Conservation (phyloP, 768 basidiomycete genomes). For the Collybia nuda region DNA sequence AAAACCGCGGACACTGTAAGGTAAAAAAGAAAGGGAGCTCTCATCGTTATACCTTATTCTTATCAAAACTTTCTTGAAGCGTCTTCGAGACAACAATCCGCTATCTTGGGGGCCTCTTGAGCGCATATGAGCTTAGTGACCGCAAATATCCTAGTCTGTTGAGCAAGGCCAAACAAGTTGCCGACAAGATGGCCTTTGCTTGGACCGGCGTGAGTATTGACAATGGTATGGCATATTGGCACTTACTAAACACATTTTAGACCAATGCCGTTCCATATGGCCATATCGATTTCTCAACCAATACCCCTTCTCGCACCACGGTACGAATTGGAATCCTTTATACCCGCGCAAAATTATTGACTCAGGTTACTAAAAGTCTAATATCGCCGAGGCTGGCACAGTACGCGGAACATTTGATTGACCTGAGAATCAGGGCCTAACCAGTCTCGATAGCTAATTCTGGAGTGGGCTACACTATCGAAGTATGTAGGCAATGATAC, state of each 20-base stretch:
- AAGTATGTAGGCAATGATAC: slow-evolving; percentile 60
- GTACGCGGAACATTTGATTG: slow-evolving; percentile 19
- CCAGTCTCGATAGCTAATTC: slow-evolving; percentile 38
- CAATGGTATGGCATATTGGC: neutral
- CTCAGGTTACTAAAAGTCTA: slow-evolving; percentile 30
- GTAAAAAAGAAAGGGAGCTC: slow-evolving; percentile 19
- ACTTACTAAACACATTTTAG: slow-evolving; percentile 14
- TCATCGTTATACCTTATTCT: neutral
- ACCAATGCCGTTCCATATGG: slow-evolving; percentile 39
- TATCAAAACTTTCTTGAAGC: slow-evolving; percentile 24
- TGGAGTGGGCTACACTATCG: slow-evolving; percentile 59
- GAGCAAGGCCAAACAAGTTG: slow-evolving; percentile 59
- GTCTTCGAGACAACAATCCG: slow-evolving; percentile 81
- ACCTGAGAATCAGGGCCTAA: neutral
- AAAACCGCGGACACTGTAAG: slow-evolving; percentile 40
- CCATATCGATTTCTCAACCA: slow-evolving; percentile 42
- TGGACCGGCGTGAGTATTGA: slow-evolving; percentile 51
- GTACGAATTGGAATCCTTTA: slow-evolving; percentile 18
- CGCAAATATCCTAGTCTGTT: slow-evolving; percentile 46
- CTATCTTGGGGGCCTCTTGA: slow-evolving; percentile 67
- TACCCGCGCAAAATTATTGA: neutral
- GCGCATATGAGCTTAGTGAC: slow-evolving; percentile 68
- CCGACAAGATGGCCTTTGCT: slow-evolving; percentile 60
- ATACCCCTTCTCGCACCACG: slow-evolving; percentile 30
- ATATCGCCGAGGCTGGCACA: slow-evolving; percentile 57